Evolutionary conservation across 2,329 filamentous ascomycete genomes (phyloP).

Genomic region (Domatiomyces catenatus): DNA sequence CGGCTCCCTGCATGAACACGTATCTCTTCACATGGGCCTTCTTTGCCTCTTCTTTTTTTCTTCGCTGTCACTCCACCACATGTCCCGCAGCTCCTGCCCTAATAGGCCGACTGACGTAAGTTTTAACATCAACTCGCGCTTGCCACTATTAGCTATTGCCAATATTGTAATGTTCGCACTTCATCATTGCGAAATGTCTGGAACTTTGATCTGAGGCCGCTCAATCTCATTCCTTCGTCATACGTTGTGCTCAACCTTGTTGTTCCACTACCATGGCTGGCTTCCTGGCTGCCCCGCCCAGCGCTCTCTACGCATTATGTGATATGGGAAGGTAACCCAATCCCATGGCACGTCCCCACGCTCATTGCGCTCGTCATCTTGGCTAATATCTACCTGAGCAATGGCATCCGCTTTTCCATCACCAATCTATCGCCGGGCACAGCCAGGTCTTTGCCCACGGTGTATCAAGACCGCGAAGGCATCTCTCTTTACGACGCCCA

Average conservation of each 20-base stretch:
- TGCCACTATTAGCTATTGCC: no score
- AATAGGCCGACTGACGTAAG: no score
- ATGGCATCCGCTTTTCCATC: conserved; percentile 86
- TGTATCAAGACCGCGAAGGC: conserved; percentile 62
- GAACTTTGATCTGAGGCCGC: no score
- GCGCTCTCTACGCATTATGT: conserved; percentile 23
- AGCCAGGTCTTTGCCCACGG: conserved; percentile 56
- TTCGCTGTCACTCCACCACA: no score
- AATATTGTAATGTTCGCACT: no score
- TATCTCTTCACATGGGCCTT: no score
- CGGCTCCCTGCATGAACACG: no score
- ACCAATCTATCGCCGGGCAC: conserved; percentile 59
- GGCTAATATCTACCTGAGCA: conserved; percentile 33
- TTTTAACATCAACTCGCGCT: no score
- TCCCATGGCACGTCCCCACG: background rate
- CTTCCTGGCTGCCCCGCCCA: conserved; percentile 8
- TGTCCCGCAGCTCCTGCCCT: no score
- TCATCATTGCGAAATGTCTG: no score
- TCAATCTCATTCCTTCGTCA: background rate
- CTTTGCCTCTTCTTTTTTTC: no score
- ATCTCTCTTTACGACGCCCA: conserved; percentile 82
- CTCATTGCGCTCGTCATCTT: background rate
- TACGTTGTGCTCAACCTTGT: background rate
- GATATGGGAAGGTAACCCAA: conserved; percentile 28
- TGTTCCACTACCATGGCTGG: background rate